A percentile compares a stretch with the other conserved stretches of the same genome.
Evolutionary conservation across 202 grass and related monocot genomes (phyloP).

Genomic region (Setaria viridis): DNA sequence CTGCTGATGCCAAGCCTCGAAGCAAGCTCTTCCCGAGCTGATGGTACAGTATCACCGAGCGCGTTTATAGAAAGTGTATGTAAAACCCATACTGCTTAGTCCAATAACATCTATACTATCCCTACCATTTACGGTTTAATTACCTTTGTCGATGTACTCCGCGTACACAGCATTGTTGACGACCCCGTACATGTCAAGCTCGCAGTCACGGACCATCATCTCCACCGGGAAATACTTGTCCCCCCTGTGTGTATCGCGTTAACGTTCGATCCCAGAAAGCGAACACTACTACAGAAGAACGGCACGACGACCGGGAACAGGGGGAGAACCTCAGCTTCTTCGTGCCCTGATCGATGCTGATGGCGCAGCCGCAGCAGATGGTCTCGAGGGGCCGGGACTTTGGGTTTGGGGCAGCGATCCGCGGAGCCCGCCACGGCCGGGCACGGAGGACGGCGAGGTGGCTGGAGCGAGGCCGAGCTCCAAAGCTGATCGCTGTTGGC

Average conservation of each 20-base stretch:
- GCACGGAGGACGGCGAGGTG: background rate
- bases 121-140: background rate
- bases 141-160: constrained; percentile 67
- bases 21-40: constrained; percentile 59
- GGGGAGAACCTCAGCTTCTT: constrained; percentile 27
- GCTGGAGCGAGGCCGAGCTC: background rate
- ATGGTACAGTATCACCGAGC: background rate
- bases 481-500: background rate
- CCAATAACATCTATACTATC: too few relatives aligned
- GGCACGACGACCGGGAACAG: background rate
- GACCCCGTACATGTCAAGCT: constrained; percentile 64
- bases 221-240: constrained; percentile 57
- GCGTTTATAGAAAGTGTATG: background rate
- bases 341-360: background rate
- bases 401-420: background rate
- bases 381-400: background rate
- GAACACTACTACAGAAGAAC: background rate
- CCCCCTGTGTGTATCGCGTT: constrained; percentile 3
- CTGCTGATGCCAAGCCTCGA: constrained; percentile 46
- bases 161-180: constrained; percentile 62
- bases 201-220: constrained; percentile 64
- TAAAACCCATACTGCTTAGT: background rate
- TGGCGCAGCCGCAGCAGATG: background rate
- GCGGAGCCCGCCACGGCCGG: background rate
- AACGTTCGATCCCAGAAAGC: background rate